These are phyloP conservation scores for Xanthoconium purpureum DNA, from an alignment of 768 basidiomycete genomes.

Conservation along the genomic window DNA sequence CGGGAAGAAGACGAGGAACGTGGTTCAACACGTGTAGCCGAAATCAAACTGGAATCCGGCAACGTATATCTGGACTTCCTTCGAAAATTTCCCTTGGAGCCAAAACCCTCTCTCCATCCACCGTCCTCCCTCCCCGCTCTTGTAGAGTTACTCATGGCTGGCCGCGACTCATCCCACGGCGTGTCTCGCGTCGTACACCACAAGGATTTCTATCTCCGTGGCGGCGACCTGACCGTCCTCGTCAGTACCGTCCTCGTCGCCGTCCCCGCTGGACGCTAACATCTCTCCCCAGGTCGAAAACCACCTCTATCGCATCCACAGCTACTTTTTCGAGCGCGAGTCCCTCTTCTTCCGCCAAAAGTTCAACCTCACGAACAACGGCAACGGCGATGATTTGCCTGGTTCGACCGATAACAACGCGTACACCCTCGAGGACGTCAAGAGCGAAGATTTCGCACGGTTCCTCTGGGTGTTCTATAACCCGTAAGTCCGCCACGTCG, in stretches of 20 bases:
- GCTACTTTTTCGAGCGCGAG: conserved; percentile 63
- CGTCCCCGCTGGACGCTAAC: conserved; percentile 9
- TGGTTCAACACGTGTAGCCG: conserved; percentile 37
- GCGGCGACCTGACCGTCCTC: conserved; percentile 57
- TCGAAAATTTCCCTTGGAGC: conserved; percentile 36
- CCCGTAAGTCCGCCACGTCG: conserved; percentile 38
- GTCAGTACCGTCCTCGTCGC: conserved; percentile 35
- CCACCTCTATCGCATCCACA: conserved; percentile 53
- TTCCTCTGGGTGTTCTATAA: conserved; percentile 67
- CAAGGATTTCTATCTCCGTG: conserved; percentile 52
- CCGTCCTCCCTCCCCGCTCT: conserved; percentile 31
- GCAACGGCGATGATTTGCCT: conserved; percentile 22
- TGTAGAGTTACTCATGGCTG: conserved; percentile 23
- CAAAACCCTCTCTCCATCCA: conserved; percentile 25
- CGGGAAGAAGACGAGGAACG: conserved; percentile 23
- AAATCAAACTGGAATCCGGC: conserved; percentile 24
- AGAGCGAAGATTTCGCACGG: conserved; percentile 48
- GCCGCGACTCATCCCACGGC: conserved; percentile 24
- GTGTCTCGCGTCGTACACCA: conserved; percentile 34
- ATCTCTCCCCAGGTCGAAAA: conserved; percentile 50
- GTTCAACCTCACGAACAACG: conserved; percentile 29
- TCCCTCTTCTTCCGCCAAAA: conserved; percentile 45
- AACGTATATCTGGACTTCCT: conserved; percentile 37
- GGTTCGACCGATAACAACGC: conserved; percentile 42
- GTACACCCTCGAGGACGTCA: conserved; percentile 44